phyloP scores from a whole-genome alignment of 257 asterid species.

The Solanum pennellii region DNA sequence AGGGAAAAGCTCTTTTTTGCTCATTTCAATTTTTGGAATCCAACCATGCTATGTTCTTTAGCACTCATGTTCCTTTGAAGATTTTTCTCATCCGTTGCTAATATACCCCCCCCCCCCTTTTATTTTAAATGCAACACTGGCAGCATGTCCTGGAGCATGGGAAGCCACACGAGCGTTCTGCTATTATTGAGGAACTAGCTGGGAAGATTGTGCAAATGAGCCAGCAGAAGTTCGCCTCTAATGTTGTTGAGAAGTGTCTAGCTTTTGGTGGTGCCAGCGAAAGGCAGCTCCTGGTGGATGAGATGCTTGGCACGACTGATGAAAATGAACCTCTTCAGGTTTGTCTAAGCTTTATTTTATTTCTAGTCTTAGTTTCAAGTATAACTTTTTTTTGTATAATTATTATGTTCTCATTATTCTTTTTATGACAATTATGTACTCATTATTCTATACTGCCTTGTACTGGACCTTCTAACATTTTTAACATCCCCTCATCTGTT shows the following conservation, averaged over 20 bases:
- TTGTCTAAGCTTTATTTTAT: neutral
- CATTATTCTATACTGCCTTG: neutral
- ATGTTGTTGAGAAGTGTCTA: conserved; percentile 92
- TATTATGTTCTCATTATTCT: neutral
- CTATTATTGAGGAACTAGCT: conserved; percentile 79
- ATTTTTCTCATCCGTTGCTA: neutral
- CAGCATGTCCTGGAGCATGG: conserved; percentile 93
- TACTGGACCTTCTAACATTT: neutral
- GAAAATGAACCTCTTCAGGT: conserved; percentile 99
- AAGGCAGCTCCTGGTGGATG: conserved; percentile 74
- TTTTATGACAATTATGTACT: neutral
- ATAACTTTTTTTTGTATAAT: neutral
- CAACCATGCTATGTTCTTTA: neutral
- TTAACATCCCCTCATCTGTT: neutral
- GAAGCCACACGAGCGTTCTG: conserved; percentile 75
- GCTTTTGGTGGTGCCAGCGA: conserved; percentile 72
- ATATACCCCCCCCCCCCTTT: neutral
- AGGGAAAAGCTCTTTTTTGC: neutral
- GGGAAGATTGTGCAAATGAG: conserved; percentile 95
- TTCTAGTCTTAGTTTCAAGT: neutral
- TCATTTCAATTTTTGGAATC: neutral
- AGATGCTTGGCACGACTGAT: conserved; percentile 97
- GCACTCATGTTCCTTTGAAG: neutral
- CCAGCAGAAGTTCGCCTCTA: conserved; percentile 98
- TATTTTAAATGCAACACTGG: neutral